Base-by-base conservation (phyloP, 306 rosid species). In the Oxytropis ochrocephala region DNA sequence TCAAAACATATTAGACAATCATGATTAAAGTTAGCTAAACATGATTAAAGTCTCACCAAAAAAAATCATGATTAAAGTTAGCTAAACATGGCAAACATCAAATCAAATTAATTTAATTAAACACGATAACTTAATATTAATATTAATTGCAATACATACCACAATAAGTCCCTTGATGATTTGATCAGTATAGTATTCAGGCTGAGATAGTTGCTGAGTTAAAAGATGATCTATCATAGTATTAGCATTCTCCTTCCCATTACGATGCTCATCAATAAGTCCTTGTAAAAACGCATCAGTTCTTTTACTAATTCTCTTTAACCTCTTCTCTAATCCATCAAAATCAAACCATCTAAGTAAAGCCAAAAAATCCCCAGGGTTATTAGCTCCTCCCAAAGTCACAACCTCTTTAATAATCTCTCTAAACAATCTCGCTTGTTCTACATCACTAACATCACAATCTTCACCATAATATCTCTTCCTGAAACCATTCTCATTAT, bases 401-500 rank as follows among this genome's bases (percentile, higher is more conserved):
- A 11, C 7, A 4, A 54, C 0, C 63, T 82, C 70, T 2, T 30
- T 74, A 14, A 74, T 35, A 1, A 81, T 30, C 64, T 67, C 80
- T 9, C 77, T 70, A 11, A 84, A 77, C n/a, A 47, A 11, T 41
- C 19, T 54, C 0, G 82, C 88, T 14, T 83, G 81, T 24, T 75
- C 44, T 4, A 75, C 88, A 0, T 81, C 84, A 0, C 62, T 78
- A 14, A 76, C 72, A 1, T 80, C 80, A 4, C 77, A 57, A 7
- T 66, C 81, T 0, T 70, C 50, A 1, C 88, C 86, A 12, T 64
- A 82, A 24, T 84, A 85, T 67, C 91, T 74, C 62, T 88, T 84
- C 27, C 91, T 0, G 88, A 80, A 8, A 81, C 72, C 89, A 86
- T 88, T 19, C 75, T 86, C 89, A 84, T 80, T 10, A 81, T 57